These are phyloP conservation scores for Podaxis pistillaris DNA, from an alignment of 768 basidiomycete genomes.

Conservation along the genomic window DNA sequence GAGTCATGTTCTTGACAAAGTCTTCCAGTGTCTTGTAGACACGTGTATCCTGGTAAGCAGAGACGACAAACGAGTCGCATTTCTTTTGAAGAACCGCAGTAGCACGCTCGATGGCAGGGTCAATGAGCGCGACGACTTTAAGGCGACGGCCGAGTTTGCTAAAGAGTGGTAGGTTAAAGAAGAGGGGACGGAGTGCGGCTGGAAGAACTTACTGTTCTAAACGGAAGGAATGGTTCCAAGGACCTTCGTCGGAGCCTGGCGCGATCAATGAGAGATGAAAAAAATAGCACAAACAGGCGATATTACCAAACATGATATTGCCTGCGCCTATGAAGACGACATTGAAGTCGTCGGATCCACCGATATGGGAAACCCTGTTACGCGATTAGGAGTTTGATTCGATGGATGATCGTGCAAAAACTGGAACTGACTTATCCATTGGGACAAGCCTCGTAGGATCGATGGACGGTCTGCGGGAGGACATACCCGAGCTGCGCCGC, in stretches of 20 bases:
- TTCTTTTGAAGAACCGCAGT: constrained; percentile 81
- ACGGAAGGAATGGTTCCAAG: constrained; percentile 92
- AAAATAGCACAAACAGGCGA: not conserved
- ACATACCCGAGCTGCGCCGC: constrained; percentile 40
- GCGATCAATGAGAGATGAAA: constrained; percentile 1
- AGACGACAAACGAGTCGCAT: constrained; percentile 88
- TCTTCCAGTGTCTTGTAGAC: constrained; percentile 85
- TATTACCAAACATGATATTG: constrained; percentile 93
- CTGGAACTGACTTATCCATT: constrained; percentile 67
- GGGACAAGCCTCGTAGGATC: constrained; percentile 74
- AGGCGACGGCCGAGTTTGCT: constrained; percentile 95
- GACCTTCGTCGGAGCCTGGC: constrained; percentile 81
- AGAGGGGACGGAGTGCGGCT: constrained; percentile 15
- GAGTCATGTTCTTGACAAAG: constrained; percentile 68
- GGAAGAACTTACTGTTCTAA: constrained; percentile 68
- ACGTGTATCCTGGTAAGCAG: constrained; percentile 88
- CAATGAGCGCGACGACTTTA: constrained; percentile 93
- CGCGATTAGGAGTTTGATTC: constrained; percentile 15
- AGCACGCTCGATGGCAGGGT: constrained; percentile 85
- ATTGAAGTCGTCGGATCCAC: constrained; percentile 79
- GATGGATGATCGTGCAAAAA: constrained; percentile 7
- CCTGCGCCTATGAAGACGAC: constrained; percentile 95
- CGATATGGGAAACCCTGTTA: constrained; percentile 46
- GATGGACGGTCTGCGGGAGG: constrained; percentile 69
- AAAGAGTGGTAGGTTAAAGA: constrained; percentile 6